Base-by-base conservation (phyloP, 305 asterid species). In the Fraxinus velutina region DNA sequence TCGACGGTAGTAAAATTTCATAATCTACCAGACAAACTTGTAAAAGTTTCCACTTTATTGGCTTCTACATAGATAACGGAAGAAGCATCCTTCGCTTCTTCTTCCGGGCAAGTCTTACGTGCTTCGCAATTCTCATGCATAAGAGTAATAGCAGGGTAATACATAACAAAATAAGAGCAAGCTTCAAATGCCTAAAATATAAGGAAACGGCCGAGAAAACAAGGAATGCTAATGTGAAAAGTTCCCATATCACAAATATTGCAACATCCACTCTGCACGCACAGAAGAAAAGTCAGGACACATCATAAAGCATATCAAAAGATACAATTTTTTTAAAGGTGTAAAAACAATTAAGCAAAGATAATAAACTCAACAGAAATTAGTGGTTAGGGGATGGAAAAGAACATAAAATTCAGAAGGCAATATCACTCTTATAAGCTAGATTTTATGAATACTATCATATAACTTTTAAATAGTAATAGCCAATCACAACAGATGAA, bases 61-160 rank as follows among this genome's bases (percentile, higher is more conserved):
- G 34, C 78, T 44, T 82, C 89, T 93, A 93, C 95, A 93, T 93
- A 24, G 97, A 95, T 79, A 95, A 88, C 5, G 98, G 99, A 84
- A 93, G 96, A 89, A 95, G 97, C 99, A 95, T 95, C 87, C 98
- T 92, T 83, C 94, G 89, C 87, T 90, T 93, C 97, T 92, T 93
- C 91, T 87, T 92, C 85, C 92, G 80, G 81, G 97, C 94, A 79
- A 87, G 86, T 82, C 89, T 87, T 68, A 92, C 91, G 86, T 91
- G 97, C 89, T 95, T 92, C 72, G 95, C 86, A 66, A 95, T 84
- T 89, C 83, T 95, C 93, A 95, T 90, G 83, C 94, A 89, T 77
- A 91, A 76, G 75, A 92, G 93, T 90, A 92, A 75, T 78, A 91
- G 86, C 84, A 95, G 83, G 6, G 91, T 88, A 75, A 86, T 55